Percentiles rank a stretch among this genome's conserved stretches.
phyloP scores from a whole-genome alignment of 345 rosid genomes.

The Eucalyptus marginata region DNA sequence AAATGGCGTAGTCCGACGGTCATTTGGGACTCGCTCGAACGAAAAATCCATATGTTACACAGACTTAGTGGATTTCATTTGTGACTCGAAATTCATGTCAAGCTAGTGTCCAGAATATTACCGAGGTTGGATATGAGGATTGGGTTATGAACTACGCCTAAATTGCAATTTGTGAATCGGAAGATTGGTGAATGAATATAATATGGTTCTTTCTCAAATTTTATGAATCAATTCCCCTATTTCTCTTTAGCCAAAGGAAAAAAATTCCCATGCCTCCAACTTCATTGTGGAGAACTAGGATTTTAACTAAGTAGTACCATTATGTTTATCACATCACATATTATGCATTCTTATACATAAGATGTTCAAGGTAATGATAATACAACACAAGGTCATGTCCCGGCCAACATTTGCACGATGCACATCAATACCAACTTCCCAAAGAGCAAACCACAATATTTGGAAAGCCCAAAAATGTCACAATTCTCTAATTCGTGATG shows the following conservation, averaged over 20 bases:
- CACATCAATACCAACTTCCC: neutral
- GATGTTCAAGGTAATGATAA: neutral
- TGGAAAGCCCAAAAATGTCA: fast-evolving
- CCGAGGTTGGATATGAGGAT: neutral
- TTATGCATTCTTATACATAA: neutral
- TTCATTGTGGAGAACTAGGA: neutral
- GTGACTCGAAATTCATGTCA: too few species aligned
- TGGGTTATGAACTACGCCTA: neutral
- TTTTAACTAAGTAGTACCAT: neutral
- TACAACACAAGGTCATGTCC: neutral
- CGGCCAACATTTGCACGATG: neutral
- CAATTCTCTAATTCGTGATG: neutral
- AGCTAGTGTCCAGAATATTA: neutral
- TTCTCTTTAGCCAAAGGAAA: neutral
- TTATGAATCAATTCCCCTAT: neutral
- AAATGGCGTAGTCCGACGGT: fast-evolving
- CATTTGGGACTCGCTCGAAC: too few species aligned
- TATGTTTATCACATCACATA: neutral
- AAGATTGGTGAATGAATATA: neutral
- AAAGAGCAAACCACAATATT: neutral
- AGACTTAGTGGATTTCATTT: too few species aligned
- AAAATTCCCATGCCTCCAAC: neutral
- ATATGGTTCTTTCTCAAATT: neutral
- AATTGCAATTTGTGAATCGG: neutral
- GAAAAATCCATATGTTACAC: too few species aligned